Percentiles rank a stretch among this genome's conserved stretches.
phyloP scores from a whole-genome alignment of 2,329 filamentous ascomycete species.

The Arthrobotrys conoides region DNA sequence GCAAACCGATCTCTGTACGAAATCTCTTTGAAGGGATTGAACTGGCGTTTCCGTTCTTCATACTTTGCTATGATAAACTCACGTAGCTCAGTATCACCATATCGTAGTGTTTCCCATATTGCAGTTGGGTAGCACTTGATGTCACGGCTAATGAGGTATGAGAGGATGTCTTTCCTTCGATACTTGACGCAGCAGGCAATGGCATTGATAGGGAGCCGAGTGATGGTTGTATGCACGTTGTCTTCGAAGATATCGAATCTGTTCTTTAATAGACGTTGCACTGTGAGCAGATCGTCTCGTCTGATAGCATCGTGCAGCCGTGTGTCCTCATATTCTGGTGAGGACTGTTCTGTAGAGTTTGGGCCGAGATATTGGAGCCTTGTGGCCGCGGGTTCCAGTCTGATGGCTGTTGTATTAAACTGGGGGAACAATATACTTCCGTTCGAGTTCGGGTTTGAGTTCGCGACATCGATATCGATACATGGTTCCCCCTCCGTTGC shows the following conservation, averaged over 20 bases:
- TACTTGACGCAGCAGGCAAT: slow-evolving; percentile 16
- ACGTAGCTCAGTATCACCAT: slow-evolving; percentile 10
- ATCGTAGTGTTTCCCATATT: slow-evolving; percentile 15
- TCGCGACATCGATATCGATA: too few relatives aligned
- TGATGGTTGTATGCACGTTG: not conserved
- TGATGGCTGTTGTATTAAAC: not conserved
- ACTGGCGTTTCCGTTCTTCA: not conserved
- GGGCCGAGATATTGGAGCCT: not conserved
- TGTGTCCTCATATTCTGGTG: not conserved
- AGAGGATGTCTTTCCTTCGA: slow-evolving; percentile 12
- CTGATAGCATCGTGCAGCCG: not conserved
- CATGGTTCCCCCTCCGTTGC: not conserved
- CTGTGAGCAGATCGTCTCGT: not conserved
- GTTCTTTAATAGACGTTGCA: not conserved
- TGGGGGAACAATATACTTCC: not conserved
- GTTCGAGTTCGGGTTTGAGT: too few relatives aligned
- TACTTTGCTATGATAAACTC: slow-evolving; percentile 11
- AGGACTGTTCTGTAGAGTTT: not conserved
- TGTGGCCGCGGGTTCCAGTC: not conserved
- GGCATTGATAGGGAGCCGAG: not conserved
- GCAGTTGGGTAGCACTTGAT: slow-evolving; percentile 17
- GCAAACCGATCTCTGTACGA: not conserved
- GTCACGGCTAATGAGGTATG: slow-evolving; percentile 6
- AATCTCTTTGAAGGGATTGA: not conserved
- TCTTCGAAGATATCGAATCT: slow-evolving; percentile 22